These are phyloP conservation scores for Knufia fluminis DNA, from an alignment of 2,329 filamentous ascomycete species.

Conservation along the genomic window DNA sequence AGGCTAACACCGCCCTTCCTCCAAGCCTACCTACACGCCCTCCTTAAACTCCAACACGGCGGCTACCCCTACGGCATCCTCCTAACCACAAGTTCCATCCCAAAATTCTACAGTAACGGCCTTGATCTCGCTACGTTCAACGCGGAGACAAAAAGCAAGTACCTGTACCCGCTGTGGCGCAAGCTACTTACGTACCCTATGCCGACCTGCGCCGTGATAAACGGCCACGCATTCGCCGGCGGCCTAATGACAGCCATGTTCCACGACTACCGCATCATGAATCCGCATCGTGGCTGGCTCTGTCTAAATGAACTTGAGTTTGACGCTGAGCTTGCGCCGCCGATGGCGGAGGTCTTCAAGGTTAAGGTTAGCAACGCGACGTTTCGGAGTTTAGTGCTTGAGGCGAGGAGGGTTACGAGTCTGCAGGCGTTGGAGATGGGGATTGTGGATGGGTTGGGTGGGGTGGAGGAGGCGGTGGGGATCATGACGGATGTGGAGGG, in stretches of 20 bases:
- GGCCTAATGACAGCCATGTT: constrained; percentile 75
- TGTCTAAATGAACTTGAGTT: constrained; percentile 78
- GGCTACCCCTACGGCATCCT: constrained; percentile 49
- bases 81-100: constrained; percentile 63
- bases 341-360: constrained; percentile 67
- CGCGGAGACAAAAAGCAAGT: constrained; percentile 51
- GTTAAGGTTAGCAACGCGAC: constrained; percentile 51
- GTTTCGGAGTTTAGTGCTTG: constrained; percentile 61
- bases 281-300: constrained; percentile 58
- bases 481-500: constrained; percentile 47
- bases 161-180: constrained; percentile 56
- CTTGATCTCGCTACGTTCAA: constrained; percentile 60
- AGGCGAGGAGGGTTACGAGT: constrained; percentile 59
- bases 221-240: constrained; percentile 72
- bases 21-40: constrained; percentile 56
- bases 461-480: constrained; percentile 51
- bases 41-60: constrained; percentile 36
- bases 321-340: constrained; percentile 61
- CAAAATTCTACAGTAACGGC: constrained; percentile 72
- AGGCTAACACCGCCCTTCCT: constrained; percentile 62
- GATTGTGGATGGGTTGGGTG: constrained; percentile 60
- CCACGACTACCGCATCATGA: constrained; percentile 75
- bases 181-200: constrained; percentile 64
- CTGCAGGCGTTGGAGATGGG: constrained; percentile 55
- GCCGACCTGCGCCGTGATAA: constrained; percentile 71